Conservation (phyloP, 2,329 filamentous ascomycete species). For the Zalaria obscura region DNA sequence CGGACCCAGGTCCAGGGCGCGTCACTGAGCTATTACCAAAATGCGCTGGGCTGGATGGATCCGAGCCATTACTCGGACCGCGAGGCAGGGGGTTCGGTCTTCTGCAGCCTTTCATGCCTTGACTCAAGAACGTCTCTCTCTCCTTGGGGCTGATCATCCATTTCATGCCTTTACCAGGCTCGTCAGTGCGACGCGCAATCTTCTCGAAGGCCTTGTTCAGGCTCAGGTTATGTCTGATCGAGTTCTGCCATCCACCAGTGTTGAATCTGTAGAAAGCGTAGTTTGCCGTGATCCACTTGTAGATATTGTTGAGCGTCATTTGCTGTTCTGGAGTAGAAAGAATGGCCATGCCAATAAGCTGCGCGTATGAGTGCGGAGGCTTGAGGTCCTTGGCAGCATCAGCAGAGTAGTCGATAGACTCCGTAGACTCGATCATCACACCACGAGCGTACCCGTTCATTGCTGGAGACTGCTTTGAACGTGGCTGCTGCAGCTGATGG, state of each 20-base stretch:
- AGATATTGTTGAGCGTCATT: slow-evolving; percentile 82
- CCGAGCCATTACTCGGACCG: slow-evolving; percentile 12
- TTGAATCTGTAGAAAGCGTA: slow-evolving; percentile 88
- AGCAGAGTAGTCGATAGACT: slow-evolving; percentile 59
- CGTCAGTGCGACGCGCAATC: slow-evolving; percentile 78
- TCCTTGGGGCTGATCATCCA: slow-evolving; percentile 84
- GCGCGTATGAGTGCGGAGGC: slow-evolving; percentile 89
- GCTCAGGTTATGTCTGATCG: slow-evolving; percentile 90
- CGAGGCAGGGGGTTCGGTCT: slow-evolving; percentile 16
- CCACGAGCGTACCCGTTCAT: slow-evolving; percentile 30
- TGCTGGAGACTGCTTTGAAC: slow-evolving; percentile 31
- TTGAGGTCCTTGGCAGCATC: slow-evolving; percentile 85
- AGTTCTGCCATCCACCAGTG: slow-evolving; percentile 93
- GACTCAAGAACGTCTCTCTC: slow-evolving; percentile 76
- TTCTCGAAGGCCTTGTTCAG: slow-evolving; percentile 92
- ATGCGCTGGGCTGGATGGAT: slow-evolving; percentile 17
- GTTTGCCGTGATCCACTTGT: slow-evolving; percentile 77
- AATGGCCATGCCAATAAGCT: slow-evolving; percentile 94
- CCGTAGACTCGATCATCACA: slow-evolving; percentile 37
- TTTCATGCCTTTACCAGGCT: slow-evolving; percentile 98
- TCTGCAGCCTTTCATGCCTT: slow-evolving; percentile 33
- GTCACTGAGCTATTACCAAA: slow-evolving; percentile 41
- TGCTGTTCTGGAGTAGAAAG: slow-evolving; percentile 76
- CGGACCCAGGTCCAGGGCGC: slow-evolving; percentile 3
- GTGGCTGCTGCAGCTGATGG: slow-evolving; percentile 10